Base-by-base conservation (phyloP, 2,329 filamentous ascomycete species). In the Diaporthe caulivora region DNA sequence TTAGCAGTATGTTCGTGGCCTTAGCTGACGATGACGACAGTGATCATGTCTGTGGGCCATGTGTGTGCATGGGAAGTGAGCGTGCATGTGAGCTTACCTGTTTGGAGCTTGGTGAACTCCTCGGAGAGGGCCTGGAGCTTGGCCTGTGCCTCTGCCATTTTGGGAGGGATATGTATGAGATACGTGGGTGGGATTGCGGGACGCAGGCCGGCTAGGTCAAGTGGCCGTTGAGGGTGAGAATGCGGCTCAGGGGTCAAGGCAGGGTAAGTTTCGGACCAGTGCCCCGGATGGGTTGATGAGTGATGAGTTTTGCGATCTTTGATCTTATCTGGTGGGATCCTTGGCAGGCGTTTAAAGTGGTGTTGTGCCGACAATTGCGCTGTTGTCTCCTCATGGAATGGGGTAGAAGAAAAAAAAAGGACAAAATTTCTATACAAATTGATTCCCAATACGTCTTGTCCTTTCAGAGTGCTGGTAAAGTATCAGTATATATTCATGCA, bases 61-160 rank as follows among this genome's bases (percentile, higher is more conserved):
- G 8, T 8, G 37, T 40, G 37, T 40, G 37, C 7, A 13, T 40
- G 7, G 9, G 10, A 8, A 21, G n/a, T 51, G 37, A 37, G 18
- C 21, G 15, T 26, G 17, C 21, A 64, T 31, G 40, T 10, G 42
- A 8, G 34, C 83, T 75, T 82, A 94, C 95, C 95, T 83, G 92
- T 91, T 84, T 98, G 95, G 37, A 98, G 87, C 80, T 93, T 92
- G 81, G 95, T 93, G 81, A 93, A 98, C 77, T 97, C 93, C 69
- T 98, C 95, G 0, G 95, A 95, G 55, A 98, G 90, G 70, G 88
- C 86, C 85, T 98, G 95, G 34, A 98, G 88, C 80, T 90, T 90
- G 75, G 92, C 93, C 82, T 97, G 94, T 76, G 89, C 83, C 76
- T 94, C 92, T 72, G 92, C 89, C 92, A 95, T 95, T 60, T 64